These are phyloP conservation scores for Oryza officinalis DNA, from an alignment of 176 grass and related monocot species.

Conservation along the genomic window DNA sequence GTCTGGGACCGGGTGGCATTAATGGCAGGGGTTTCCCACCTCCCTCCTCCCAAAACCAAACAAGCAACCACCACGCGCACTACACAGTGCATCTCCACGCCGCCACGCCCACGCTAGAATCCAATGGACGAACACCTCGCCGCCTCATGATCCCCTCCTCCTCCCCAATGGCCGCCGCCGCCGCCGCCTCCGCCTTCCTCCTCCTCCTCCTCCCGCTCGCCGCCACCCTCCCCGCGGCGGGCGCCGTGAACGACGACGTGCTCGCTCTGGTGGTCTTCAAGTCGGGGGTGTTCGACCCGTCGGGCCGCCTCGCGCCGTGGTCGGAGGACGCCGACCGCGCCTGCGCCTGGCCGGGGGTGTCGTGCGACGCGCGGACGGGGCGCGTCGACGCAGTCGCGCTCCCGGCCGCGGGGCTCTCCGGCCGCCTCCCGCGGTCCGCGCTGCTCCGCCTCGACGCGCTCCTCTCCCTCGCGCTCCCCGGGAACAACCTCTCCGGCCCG, in stretches of 20 bases:
- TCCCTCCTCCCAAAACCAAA: neutral
- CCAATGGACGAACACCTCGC: constrained; percentile 29
- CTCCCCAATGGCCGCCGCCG: neutral
- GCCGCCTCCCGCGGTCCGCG: constrained; percentile 62
- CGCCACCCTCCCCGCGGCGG: constrained; percentile 14
- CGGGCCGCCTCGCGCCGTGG: constrained; percentile 58
- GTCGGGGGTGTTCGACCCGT: constrained; percentile 60
- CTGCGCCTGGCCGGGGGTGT: constrained; percentile 63
- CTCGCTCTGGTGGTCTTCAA: constrained; percentile 88
- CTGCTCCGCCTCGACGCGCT: constrained; percentile 68
- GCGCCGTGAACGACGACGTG: constrained; percentile 67
- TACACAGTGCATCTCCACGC: constrained; percentile 1
- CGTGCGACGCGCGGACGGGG: constrained; percentile 46
- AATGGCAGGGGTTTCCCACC: constrained; percentile 23
- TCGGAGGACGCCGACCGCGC: constrained; percentile 77
- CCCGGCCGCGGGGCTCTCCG: constrained; percentile 51
- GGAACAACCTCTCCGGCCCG: constrained; percentile 59
- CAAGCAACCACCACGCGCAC: neutral
- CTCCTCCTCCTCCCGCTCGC: constrained; percentile 20
- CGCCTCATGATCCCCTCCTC: constrained; percentile 20
- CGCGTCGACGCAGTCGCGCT: constrained; percentile 53
- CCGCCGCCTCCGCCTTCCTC: neutral
- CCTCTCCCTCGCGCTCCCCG: constrained; percentile 54
- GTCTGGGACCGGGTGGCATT: constrained; percentile 8
- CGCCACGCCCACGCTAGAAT: constrained; percentile 35